Percentiles rank a stretch among this genome's conserved stretches.
These are phyloP conservation scores for Fusarium sp. DNA, from an alignment of 2,329 filamentous ascomycete genomes.

Conservation along the genomic window DNA sequence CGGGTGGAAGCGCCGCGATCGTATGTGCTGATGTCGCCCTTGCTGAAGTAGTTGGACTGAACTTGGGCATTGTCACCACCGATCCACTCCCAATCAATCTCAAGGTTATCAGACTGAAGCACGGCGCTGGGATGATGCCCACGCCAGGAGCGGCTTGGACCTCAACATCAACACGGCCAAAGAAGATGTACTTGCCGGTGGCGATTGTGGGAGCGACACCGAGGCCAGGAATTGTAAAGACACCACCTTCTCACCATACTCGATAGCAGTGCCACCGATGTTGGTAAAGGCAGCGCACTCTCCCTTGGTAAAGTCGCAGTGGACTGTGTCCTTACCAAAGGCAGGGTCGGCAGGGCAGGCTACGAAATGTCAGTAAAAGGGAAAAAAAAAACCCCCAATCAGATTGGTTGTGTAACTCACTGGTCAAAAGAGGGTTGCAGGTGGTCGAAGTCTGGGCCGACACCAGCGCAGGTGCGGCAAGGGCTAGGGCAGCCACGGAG, in stretches of 20 bases:
- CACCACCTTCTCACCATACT: conserved; percentile 45
- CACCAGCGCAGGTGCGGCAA: conserved; percentile 33
- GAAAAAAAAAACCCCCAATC: background rate
- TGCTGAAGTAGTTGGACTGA: conserved; percentile 86
- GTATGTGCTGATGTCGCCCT: conserved; percentile 74
- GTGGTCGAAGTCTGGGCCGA: conserved; percentile 36
- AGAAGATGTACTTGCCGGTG: conserved; percentile 86
- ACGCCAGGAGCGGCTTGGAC: conserved; percentile 78
- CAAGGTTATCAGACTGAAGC: conserved; percentile 79
- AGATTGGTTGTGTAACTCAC: conserved; percentile 15
- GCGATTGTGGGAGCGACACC: conserved; percentile 72
- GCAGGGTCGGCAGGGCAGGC: conserved; percentile 74
- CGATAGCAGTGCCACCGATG: conserved; percentile 40
- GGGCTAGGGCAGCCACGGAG: conserved; percentile 23
- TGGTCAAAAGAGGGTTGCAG: conserved; percentile 35
- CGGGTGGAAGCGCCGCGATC: conserved; percentile 72
- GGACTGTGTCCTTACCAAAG: conserved; percentile 69
- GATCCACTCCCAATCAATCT: conserved; percentile 86
- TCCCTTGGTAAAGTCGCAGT: conserved; percentile 74
- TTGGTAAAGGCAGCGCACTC: conserved; percentile 55
- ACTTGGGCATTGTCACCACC: conserved; percentile 76
- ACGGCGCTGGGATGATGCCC: conserved; percentile 82
- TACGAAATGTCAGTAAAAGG: conserved; percentile 15
- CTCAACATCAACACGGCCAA: conserved; percentile 77
- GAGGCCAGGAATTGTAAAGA: conserved; percentile 66